These are phyloP conservation scores for Penstemon newberryi DNA, from an alignment of 257 asterid genomes.

Conservation along the genomic window DNA sequence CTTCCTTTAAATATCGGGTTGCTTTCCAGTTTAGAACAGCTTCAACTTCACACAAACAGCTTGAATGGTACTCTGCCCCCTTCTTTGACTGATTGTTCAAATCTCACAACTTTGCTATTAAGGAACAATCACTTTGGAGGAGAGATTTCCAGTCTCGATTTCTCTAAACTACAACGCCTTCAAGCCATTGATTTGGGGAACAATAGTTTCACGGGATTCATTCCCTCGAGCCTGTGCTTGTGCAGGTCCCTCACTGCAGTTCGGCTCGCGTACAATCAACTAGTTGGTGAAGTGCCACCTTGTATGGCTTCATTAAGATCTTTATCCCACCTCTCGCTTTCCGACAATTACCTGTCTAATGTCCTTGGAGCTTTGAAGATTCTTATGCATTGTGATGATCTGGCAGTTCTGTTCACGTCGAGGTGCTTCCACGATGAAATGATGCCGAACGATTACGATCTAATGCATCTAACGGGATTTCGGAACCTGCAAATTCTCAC, in stretches of 20 bases:
- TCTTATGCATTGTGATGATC: slow-evolving; percentile 41
- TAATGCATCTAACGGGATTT: slow-evolving; percentile 29
- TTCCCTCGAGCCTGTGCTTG: slow-evolving; percentile 45
- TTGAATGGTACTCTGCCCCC: slow-evolving; percentile 46
- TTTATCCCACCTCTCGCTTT: slow-evolving; percentile 40
- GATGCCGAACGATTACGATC: slow-evolving; percentile 37
- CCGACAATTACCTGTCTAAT: slow-evolving; percentile 41
- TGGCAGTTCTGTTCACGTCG: slow-evolving; percentile 48
- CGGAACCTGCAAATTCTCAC: slow-evolving; percentile 47
- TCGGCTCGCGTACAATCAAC: slow-evolving; percentile 44
- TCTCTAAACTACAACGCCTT: slow-evolving; percentile 40
- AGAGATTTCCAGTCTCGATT: slow-evolving; percentile 44
- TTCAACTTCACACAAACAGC: slow-evolving; percentile 51
- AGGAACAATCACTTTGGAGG: slow-evolving; percentile 52
- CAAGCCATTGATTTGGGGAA: slow-evolving; percentile 50
- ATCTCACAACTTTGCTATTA: slow-evolving; percentile 43
- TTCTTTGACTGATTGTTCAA: slow-evolving; percentile 46
- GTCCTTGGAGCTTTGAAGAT: slow-evolving; percentile 39
- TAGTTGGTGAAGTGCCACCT: slow-evolving; percentile 46
- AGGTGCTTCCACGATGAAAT: slow-evolving; percentile 46
- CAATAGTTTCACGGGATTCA: slow-evolving; percentile 44
- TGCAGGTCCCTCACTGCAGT: slow-evolving; percentile 44
- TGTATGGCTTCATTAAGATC: slow-evolving; percentile 42
- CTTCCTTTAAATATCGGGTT: slow-evolving; percentile 40
- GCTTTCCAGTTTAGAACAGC: slow-evolving; percentile 42